A percentile compares a stretch with the other conserved stretches of the same genome.
Evolutionary conservation across 176 grass and related monocot genomes (phyloP).

Genomic region (Cymbopogon citratus): DNA sequence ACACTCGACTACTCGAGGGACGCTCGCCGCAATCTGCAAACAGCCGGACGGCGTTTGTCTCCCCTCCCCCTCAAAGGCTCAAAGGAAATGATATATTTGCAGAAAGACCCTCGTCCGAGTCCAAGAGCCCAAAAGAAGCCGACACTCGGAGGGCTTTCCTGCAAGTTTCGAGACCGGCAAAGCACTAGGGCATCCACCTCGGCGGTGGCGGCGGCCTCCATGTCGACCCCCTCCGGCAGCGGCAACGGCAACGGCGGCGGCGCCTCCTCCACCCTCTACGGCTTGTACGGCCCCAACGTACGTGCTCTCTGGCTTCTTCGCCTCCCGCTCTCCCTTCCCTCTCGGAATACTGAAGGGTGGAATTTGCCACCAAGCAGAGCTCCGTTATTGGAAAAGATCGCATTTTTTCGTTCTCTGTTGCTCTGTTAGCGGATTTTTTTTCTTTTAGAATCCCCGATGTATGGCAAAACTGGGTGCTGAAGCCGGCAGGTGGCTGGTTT

Average conservation of each 20-base stretch:
- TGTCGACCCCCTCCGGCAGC: conserved; percentile 28
- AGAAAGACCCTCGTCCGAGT: background rate
- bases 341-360: background rate
- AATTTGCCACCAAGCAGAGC: background rate
- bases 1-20: too few species aligned
- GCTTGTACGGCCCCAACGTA: conserved; percentile 60
- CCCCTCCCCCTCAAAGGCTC: background rate
- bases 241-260: background rate
- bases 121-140: background rate
- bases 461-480: background rate
- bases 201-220: background rate
- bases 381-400: background rate
- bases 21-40: too few species aligned
- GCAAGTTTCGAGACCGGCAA: background rate
- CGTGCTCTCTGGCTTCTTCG: background rate
- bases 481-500: too few species aligned
- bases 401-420: background rate
- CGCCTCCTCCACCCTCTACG: conserved; percentile 37
- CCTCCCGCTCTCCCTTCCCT: background rate
- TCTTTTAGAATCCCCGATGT: background rate
- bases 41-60: too few species aligned
- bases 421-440: background rate
- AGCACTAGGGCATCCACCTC: background rate
- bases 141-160: background rate
- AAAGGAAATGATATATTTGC: background rate